Evolutionary conservation across 257 asterid genomes (phyloP).

Genomic region (Sherardia arvensis): DNA sequence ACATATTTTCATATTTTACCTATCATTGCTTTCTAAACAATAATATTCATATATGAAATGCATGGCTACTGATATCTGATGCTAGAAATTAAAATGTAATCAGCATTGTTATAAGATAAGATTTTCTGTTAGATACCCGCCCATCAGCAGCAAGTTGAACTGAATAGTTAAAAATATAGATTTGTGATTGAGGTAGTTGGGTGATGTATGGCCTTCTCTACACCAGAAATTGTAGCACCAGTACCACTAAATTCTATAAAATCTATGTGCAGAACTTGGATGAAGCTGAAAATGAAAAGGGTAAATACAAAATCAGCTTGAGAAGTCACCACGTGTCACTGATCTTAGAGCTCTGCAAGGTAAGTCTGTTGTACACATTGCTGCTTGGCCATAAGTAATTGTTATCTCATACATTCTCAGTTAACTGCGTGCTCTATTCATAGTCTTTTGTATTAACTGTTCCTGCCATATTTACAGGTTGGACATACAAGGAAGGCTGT

Average conservation of each 20-base stretch:
- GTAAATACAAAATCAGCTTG: constrained; percentile 57
- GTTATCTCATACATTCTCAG: background rate
- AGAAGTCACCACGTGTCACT: constrained; percentile 84
- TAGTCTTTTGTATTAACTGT: background rate
- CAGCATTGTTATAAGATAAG: background rate
- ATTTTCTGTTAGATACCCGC: background rate
- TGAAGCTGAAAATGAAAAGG: constrained; percentile 59
- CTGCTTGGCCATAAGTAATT: background rate
- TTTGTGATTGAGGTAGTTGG: background rate
- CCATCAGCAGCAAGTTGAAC: background rate
- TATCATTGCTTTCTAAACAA: background rate
- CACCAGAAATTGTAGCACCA: background rate
- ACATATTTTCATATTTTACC: no score
- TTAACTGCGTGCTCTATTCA: constrained; percentile 4
- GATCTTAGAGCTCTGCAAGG: constrained; percentile 83
- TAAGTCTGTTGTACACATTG: constrained; percentile 14
- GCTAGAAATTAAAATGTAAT: background rate
- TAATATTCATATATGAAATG: background rate
- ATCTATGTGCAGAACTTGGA: constrained; percentile 60
- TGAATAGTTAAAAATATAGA: background rate
- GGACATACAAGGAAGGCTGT: constrained; percentile 85
- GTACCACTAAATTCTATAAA: background rate
- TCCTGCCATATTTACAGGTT: constrained; percentile 32
- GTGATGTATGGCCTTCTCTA: background rate
- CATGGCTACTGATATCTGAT: background rate